Conservation (phyloP, 768 basidiomycete genomes). For the Leccinum aurantiacum region DNA sequence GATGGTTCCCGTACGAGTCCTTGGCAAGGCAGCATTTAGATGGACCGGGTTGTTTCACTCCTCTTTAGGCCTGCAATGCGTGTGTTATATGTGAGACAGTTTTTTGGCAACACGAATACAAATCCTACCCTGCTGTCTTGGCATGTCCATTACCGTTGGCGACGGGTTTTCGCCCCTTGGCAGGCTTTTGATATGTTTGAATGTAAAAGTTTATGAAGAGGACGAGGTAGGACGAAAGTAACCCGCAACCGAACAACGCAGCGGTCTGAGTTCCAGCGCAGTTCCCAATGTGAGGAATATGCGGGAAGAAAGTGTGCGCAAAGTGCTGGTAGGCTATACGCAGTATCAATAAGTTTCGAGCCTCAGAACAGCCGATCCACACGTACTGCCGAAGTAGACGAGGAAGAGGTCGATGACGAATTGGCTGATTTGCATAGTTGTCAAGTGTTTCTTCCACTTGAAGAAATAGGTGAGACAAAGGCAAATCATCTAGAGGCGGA, state of each 20-base stretch:
- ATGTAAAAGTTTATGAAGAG: slow-evolving; percentile 97
- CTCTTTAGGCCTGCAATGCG: slow-evolving; percentile 32
- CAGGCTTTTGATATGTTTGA: slow-evolving; percentile 76
- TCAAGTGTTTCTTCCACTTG: slow-evolving; percentile 99
- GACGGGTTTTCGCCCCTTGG: slow-evolving; percentile 32
- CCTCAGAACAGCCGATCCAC: neutral
- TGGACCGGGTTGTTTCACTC: slow-evolving; percentile 25
- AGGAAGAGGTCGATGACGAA: slow-evolving; percentile 89
- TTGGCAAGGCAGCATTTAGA: neutral
- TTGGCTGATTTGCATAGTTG: slow-evolving; percentile 94
- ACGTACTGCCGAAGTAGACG: slow-evolving; percentile 95
- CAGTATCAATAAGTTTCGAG: slow-evolving; percentile 10
- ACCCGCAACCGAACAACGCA: slow-evolving; percentile 83
- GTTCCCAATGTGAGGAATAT: slow-evolving; percentile 70
- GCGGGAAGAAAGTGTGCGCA: slow-evolving; percentile 56
- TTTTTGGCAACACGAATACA: neutral
- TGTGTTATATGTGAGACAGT: slow-evolving; percentile 1
- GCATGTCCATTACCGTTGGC: slow-evolving; percentile 49
- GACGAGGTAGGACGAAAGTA: slow-evolving; percentile 87
- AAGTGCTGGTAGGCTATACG: slow-evolving; percentile 77
- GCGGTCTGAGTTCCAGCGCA: slow-evolving; percentile 90
- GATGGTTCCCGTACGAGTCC: slow-evolving; percentile 3
- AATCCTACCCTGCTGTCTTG: slow-evolving; percentile 34
- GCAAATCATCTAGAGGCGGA: slow-evolving; percentile 1
- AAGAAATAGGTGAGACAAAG: slow-evolving; percentile 2